These are phyloP conservation scores for Nidularia pulvinata DNA, from an alignment of 768 basidiomycete species.

Conservation along the genomic window DNA sequence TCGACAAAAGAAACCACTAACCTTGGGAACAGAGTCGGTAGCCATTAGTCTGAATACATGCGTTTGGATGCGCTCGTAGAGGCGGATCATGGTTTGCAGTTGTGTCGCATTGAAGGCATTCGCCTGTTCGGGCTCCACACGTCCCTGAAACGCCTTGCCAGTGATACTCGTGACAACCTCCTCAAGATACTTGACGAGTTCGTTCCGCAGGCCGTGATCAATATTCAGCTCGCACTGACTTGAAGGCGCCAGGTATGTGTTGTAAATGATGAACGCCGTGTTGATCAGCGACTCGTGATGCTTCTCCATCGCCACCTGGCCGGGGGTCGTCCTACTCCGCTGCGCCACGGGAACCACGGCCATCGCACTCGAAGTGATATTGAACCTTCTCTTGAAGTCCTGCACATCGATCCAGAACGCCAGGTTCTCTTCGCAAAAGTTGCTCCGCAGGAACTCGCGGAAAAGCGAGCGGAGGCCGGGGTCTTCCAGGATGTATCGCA, in stretches of 20 bases:
- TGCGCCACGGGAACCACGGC: slow-evolving; percentile 46
- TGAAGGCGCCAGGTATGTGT: slow-evolving; percentile 94
- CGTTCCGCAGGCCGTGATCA: slow-evolving; percentile 94
- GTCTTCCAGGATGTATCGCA: slow-evolving; percentile 92
- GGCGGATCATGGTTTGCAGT: slow-evolving; percentile 86
- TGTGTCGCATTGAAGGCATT: slow-evolving; percentile 92
- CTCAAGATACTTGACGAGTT: slow-evolving; percentile 90
- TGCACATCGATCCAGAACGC: slow-evolving; percentile 97
- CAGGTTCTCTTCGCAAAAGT: slow-evolving; percentile 98
- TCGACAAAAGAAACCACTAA: slow-evolving; percentile 22
- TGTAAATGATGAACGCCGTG: slow-evolving; percentile 92
- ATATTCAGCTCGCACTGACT: slow-evolving; percentile 98
- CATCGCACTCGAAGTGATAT: slow-evolving; percentile 91
- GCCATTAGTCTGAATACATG: slow-evolving; percentile 99
- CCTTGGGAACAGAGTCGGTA: slow-evolving; percentile 98
- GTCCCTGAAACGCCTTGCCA: slow-evolving; percentile 78
- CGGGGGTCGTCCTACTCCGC: slow-evolving; percentile 52
- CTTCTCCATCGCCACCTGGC: slow-evolving; percentile 91
- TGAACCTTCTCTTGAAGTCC: slow-evolving; percentile 96
- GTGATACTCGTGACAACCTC: slow-evolving; percentile 82
- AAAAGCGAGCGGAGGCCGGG: slow-evolving; percentile 87
- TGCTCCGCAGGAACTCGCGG: slow-evolving; percentile 90
- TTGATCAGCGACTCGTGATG: slow-evolving; percentile 96
- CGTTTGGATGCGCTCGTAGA: slow-evolving; percentile 96
- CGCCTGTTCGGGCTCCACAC: slow-evolving; percentile 81